A percentile compares a stretch with the other conserved stretches of the same genome.
Evolutionary conservation across 257 asterid genomes (phyloP).

Genomic region (Marsdenia floribunda): DNA sequence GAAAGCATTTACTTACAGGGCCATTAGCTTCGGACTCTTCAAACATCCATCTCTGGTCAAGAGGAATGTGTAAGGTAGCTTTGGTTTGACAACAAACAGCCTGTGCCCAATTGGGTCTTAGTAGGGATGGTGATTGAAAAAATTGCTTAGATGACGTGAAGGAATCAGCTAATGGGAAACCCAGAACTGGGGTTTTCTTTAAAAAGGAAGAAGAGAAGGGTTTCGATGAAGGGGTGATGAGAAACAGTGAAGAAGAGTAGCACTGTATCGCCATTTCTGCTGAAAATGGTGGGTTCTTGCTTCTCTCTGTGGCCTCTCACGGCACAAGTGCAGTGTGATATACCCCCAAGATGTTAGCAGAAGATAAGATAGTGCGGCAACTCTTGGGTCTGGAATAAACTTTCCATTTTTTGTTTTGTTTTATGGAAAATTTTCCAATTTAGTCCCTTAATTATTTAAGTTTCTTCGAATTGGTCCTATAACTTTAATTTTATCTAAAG

Average conservation of each 20-base stretch:
- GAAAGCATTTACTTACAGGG: conserved; percentile 40
- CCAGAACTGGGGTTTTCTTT: conserved; percentile 55
- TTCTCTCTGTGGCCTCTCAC: conserved; percentile 15
- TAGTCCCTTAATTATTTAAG: too few relatives aligned
- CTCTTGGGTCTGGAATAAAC: not conserved
- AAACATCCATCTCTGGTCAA: conserved; percentile 83
- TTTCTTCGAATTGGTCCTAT: too few relatives aligned
- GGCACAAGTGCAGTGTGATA: not conserved
- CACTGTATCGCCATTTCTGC: conserved; percentile 48
- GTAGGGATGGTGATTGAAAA: conserved; percentile 11
- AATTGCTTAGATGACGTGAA: conserved; percentile 34
- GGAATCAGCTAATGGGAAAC: conserved; percentile 37
- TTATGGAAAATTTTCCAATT: too few relatives aligned
- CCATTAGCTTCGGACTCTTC: conserved; percentile 58
- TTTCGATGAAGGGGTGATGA: conserved; percentile 20
- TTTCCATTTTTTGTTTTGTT: too few relatives aligned
- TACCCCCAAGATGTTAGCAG: not conserved
- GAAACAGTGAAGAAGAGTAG: conserved; percentile 37
- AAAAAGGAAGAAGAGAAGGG: conserved; percentile 31
- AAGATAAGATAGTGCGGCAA: not conserved
- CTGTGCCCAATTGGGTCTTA: conserved; percentile 18
- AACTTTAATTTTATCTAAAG: too few relatives aligned
- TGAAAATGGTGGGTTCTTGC: not conserved
- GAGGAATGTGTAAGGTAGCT: conserved; percentile 41
- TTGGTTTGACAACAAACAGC: conserved; percentile 57